These are phyloP conservation scores for Pulicaria dysenterica DNA, from an alignment of 129 eudicot species.

Conservation along the genomic window DNA sequence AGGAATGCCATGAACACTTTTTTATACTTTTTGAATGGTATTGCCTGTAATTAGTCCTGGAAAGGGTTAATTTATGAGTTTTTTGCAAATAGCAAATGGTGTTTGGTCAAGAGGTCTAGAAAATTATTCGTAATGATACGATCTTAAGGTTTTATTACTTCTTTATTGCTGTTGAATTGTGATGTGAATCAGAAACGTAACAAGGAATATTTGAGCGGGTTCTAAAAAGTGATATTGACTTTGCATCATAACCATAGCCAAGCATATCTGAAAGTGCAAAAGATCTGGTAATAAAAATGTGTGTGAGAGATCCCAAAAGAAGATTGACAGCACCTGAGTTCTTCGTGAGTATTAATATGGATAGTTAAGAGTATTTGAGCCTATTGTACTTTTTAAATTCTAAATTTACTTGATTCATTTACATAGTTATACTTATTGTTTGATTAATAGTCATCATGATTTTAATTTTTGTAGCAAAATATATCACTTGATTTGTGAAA, in stretches of 20 bases:
- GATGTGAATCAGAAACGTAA: too few species aligned
- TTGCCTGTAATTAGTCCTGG: background rate
- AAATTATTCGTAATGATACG: too few species aligned
- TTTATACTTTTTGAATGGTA: background rate
- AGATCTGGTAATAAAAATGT: slow-evolving; percentile 83
- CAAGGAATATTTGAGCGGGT: slow-evolving; percentile 93
- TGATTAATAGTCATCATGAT: too few species aligned
- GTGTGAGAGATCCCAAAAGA: slow-evolving; percentile 68
- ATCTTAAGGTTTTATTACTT: too few species aligned
- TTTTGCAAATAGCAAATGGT: background rate
- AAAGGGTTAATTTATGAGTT: background rate
- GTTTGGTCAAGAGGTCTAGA: background rate
- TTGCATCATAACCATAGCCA: slow-evolving; percentile 91
- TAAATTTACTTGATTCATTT: too few species aligned
- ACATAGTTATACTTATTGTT: too few species aligned
- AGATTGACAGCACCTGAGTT: slow-evolving; percentile 76
- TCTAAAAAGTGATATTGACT: slow-evolving; percentile 75
- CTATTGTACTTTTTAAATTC: too few species aligned
- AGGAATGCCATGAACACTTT: background rate
- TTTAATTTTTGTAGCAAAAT: too few species aligned
- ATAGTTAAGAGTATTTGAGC: too few species aligned
- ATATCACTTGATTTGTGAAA: too few species aligned
- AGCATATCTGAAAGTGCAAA: slow-evolving; percentile 79
- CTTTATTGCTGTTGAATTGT: too few species aligned
- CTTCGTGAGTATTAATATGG: slow-evolving; percentile 78